A percentile compares a stretch with the other conserved stretches of the same genome.
phyloP scores from a whole-genome alignment of 2,329 filamentous ascomycete genomes.

The Fusarium begoniae region DNA sequence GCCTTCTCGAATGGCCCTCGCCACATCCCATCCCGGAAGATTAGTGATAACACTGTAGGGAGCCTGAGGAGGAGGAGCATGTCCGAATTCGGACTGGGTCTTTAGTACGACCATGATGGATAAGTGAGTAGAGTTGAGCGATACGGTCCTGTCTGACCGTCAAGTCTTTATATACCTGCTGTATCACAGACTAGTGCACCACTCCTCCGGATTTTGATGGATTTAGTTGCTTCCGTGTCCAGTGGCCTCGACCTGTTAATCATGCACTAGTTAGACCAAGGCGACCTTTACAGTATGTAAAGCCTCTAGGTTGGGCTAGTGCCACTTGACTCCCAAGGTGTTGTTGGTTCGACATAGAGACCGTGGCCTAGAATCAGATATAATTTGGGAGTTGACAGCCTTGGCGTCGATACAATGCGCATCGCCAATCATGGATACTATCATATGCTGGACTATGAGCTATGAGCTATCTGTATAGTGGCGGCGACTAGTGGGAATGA shows the following conservation, averaged over 20 bases:
- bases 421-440: background rate
- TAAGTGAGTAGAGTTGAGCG: background rate
- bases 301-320: background rate
- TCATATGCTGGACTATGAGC: background rate
- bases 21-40: slow-evolving; percentile 54
- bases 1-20: slow-evolving; percentile 53
- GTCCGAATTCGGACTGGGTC: slow-evolving; percentile 53
- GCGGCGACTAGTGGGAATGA: background rate
- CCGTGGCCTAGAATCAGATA: slow-evolving; percentile 9
- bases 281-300: background rate
- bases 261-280: background rate
- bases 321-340: background rate
- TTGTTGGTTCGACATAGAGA: background rate
- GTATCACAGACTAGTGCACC: background rate
- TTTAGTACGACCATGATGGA: slow-evolving; percentile 49
- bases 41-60: slow-evolving; percentile 59
- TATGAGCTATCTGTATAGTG: background rate
- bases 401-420: background rate
- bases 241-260: background rate
- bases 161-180: background rate
- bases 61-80: slow-evolving; percentile 57
- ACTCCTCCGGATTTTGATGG: background rate
- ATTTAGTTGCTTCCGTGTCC: background rate
- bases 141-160: background rate
- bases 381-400: background rate